Conservation (phyloP, 768 basidiomycete species). For the Amanita pallidorosea region DNA sequence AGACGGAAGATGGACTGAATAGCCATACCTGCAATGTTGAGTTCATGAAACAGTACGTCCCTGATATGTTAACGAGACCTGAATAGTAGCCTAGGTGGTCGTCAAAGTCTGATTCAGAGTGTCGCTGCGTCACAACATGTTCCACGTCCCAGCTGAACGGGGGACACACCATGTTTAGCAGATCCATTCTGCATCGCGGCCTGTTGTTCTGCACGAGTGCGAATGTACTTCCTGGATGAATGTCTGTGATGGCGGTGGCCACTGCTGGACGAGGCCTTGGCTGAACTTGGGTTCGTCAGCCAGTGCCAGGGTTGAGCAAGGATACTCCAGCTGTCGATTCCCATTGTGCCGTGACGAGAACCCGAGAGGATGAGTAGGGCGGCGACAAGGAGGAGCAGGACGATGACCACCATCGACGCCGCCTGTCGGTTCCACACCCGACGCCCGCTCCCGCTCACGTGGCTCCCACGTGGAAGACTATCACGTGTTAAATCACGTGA, state of each 20-base stretch:
- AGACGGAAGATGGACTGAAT: not conserved
- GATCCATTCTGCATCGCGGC: slow-evolving; percentile 27
- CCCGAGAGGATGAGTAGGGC: slow-evolving; percentile 31
- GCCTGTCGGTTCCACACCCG: not conserved
- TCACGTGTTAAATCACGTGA: not conserved
- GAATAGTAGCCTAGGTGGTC: slow-evolving; percentile 52
- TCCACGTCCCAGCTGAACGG: too few relatives aligned
- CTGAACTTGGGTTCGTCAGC: slow-evolving; percentile 21
- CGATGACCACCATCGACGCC: slow-evolving; percentile 22
- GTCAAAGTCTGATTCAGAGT: not conserved
- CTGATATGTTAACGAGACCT: slow-evolving; percentile 91
- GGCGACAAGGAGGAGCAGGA: slow-evolving; percentile 44
- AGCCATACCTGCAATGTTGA: slow-evolving; percentile 75
- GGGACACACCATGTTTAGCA: slow-evolving; percentile 15
- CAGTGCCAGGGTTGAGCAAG: slow-evolving; percentile 53
- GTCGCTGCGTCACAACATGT: not conserved
- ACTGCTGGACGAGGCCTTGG: slow-evolving; percentile 1
- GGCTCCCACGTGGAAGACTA: too few relatives aligned
- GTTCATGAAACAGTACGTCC: slow-evolving; percentile 97
- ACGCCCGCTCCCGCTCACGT: too few relatives aligned
- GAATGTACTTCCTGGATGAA: slow-evolving; percentile 38
- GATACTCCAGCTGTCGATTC: slow-evolving; percentile 46
- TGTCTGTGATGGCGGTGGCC: slow-evolving; percentile 18
- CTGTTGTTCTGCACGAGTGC: slow-evolving; percentile 49
- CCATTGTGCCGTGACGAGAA: slow-evolving; percentile 30